phyloP scores from a whole-genome alignment of 1,139 yeast genomes.

The Debaryomyces coudertii region DNA sequence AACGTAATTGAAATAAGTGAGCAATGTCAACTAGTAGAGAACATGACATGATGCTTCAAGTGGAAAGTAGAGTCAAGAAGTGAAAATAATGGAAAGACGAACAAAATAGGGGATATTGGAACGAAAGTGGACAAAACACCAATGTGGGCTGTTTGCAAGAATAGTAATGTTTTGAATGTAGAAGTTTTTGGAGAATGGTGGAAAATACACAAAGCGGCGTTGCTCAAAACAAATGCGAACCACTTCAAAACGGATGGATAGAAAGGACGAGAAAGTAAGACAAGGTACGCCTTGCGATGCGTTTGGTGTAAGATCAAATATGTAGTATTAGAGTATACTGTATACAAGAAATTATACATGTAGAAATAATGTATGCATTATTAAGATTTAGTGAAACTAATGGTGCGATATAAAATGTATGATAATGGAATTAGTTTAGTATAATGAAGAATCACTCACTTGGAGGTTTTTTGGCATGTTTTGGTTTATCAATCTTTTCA shows the following conservation, averaged over 20 bases:
- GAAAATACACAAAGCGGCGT: neutral
- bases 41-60: too few relatives aligned
- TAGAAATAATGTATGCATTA: neutral
- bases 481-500: constrained; percentile 26
- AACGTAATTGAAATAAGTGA: too few relatives aligned
- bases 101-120: too few relatives aligned
- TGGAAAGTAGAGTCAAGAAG: too few relatives aligned
- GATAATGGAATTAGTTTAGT: neutral
- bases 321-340: neutral
- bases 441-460: constrained; percentile 12
- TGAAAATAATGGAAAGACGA: too few relatives aligned
- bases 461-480: constrained; percentile 15
- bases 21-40: too few relatives aligned
- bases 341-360: neutral
- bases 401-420: neutral
- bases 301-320: neutral
- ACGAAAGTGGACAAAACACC: too few relatives aligned
- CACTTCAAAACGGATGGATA: too few relatives aligned
- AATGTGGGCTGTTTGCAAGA: too few relatives aligned
- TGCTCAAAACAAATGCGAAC: neutral
- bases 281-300: neutral
- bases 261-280: too few relatives aligned
- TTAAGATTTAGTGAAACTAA: too few relatives aligned
- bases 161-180: too few relatives aligned
- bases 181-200: neutral